Evolutionary conservation across 352 stramenopile genomes (phyloP).

Genomic region (Discostella stelligera): DNA sequence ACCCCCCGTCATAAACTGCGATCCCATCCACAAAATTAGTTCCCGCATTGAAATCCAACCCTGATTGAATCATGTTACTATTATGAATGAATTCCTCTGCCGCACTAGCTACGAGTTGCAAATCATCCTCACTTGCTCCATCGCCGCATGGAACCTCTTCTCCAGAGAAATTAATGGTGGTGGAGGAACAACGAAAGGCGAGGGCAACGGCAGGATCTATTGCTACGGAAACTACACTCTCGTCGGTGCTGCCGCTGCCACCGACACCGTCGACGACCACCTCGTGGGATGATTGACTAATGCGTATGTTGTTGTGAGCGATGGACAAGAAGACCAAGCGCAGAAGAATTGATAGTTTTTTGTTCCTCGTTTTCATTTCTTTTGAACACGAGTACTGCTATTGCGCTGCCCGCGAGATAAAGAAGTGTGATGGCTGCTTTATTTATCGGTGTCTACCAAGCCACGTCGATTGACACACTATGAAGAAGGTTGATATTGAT

Average conservation of each 20-base stretch:
- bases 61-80: neutral
- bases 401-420: too few species aligned
- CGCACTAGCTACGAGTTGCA: constrained; percentile 1
- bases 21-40: neutral
- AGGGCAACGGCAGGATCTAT: constrained; percentile 11
- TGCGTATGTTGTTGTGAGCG: neutral
- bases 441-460: too few species aligned
- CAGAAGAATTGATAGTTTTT: too few species aligned
- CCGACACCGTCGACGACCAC: neutral
- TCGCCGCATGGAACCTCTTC: constrained; percentile 6
- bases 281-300: neutral
- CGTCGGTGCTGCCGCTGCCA: neutral
- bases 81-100: constrained; percentile 8
- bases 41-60: constrained; percentile 6
- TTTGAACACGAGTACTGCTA: too few species aligned
- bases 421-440: too few species aligned
- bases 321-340: neutral
- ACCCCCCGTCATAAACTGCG: neutral
- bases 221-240: constrained; percentile 1
- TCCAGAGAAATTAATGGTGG: neutral
- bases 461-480: too few species aligned
- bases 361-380: too few species aligned
- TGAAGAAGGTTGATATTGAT: too few species aligned
- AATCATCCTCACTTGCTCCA: neutral
- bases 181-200: constrained; percentile 1